Conservation (phyloP, 2,329 filamentous ascomycete species). For the Pezicula carpinea region DNA sequence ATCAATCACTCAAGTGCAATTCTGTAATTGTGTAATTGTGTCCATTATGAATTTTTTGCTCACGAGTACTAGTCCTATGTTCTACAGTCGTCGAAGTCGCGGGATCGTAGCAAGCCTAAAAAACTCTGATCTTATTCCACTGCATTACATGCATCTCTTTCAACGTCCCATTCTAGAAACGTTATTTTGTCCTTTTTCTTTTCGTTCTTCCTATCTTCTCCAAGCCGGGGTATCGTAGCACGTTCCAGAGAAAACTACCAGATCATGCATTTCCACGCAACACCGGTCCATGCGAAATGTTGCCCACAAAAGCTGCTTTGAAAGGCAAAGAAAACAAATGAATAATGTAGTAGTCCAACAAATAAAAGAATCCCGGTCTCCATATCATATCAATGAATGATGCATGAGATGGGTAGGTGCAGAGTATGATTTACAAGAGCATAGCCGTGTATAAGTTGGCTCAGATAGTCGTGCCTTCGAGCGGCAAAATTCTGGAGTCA, state of each 20-base stretch:
- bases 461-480: constrained; percentile 36
- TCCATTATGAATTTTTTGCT: no score
- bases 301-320: constrained; percentile 3
- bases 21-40: no score
- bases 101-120: no score
- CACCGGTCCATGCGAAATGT: constrained; percentile 11
- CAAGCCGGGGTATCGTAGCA: constrained; percentile 17
- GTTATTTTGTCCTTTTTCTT: no score
- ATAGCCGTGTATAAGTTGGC: not conserved
- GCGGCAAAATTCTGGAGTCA: constrained; percentile 55
- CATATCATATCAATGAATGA: not conserved
- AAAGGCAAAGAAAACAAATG: constrained; percentile 8
- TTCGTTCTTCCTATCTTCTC: constrained; percentile 1
- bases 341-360: constrained; percentile 7
- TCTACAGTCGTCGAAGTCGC: no score
- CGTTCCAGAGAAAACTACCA: constrained; percentile 12
- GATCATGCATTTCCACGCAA: constrained; percentile 9
- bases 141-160: no score
- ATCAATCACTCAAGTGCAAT: no score
- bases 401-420: not conserved
- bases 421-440: constrained; percentile 2
- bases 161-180: no score
- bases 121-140: no score
- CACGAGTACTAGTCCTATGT: no score
- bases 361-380: constrained; percentile 4